Percentiles rank a stretch among this genome's conserved stretches.
Evolutionary conservation across 345 rosid genomes (phyloP).

Genomic region (Dipteronia dyeriana): DNA sequence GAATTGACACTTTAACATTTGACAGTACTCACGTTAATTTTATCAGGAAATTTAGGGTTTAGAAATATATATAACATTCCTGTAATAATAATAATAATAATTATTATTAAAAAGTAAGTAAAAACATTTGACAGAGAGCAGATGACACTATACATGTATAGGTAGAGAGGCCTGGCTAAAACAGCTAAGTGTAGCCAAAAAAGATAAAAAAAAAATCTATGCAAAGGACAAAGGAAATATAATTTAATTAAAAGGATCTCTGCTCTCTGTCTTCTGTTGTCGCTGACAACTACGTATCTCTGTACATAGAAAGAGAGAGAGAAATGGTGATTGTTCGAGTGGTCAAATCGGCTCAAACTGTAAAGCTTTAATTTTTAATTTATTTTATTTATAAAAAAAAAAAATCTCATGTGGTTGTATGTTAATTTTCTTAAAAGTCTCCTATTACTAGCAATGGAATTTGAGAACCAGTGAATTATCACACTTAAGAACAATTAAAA

Average conservation of each 20-base stretch:
- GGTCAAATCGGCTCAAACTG: slow-evolving; percentile 37
- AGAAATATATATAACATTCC: slow-evolving; percentile 10
- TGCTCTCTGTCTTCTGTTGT: slow-evolving; percentile 38
- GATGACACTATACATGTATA: not conserved
- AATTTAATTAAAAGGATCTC: slow-evolving; percentile 37
- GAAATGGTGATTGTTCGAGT: slow-evolving; percentile 26
- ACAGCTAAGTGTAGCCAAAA: slow-evolving; percentile 20
- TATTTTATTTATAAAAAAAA: not conserved
- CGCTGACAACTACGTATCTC: slow-evolving; percentile 52
- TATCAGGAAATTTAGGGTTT: slow-evolving; percentile 33
- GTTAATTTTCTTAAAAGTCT: not conserved
- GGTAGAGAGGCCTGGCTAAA: slow-evolving; percentile 15
- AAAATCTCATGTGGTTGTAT: not conserved
- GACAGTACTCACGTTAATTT: slow-evolving; percentile 25
- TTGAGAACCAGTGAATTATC: not conserved
- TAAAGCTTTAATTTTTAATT: slow-evolving; percentile 8
- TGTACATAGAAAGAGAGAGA: slow-evolving; percentile 27
- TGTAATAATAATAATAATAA: slow-evolving; percentile 4
- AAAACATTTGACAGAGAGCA: not conserved
- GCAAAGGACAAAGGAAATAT: slow-evolving; percentile 30
- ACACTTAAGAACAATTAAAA: not conserved
- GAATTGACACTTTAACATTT: slow-evolving; percentile 14
- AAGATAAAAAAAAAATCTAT: slow-evolving; percentile 12
- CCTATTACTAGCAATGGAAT: not conserved
- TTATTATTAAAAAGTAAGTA: not conserved